A percentile compares a stretch with the other conserved stretches of the same genome.
Evolutionary conservation across 1,284 basidiomycete genomes (phyloP).

Genomic region (Puccinia hordei): DNA sequence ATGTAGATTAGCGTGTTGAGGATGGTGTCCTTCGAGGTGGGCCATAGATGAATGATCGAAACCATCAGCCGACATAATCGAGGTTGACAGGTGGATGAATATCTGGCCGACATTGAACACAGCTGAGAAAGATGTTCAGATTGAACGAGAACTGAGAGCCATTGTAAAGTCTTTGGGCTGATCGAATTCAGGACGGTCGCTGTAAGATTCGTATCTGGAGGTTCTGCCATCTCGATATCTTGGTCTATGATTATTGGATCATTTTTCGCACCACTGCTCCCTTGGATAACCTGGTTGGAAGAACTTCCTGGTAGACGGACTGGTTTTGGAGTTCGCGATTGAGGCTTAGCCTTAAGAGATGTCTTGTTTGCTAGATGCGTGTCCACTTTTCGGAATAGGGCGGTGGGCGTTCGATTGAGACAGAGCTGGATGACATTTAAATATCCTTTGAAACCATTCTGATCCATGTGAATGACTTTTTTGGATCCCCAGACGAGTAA

Average conservation of each 20-base stretch:
- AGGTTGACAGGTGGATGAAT: constrained; percentile 18
- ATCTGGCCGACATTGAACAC: constrained; percentile 31
- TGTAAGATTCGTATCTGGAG: constrained; percentile 3
- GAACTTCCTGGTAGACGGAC: neutral
- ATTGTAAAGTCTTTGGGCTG: constrained; percentile 34
- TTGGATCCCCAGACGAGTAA: constrained; percentile 47
- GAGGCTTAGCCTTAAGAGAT: constrained; percentile 10
- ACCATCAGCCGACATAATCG: constrained; percentile 59
- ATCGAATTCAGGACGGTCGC: neutral
- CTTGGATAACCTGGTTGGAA: neutral
- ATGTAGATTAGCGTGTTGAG: constrained; percentile 60
- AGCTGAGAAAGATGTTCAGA: constrained; percentile 44
- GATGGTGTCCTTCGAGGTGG: constrained; percentile 64
- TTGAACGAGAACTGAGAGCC: constrained; percentile 27
- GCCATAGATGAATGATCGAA: constrained; percentile 66
- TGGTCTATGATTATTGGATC: neutral
- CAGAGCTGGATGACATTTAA: constrained; percentile 29
- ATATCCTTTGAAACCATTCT: constrained; percentile 26
- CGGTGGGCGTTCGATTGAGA: constrained; percentile 16
- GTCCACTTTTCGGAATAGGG: constrained; percentile 32
- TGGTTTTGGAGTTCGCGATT: neutral
- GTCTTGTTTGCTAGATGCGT: constrained; percentile 14
- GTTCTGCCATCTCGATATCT: constrained; percentile 31
- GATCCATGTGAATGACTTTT: constrained; percentile 12
- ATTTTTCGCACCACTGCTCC: neutral